Base-by-base conservation (phyloP, 176 grass and related monocot genomes). In the Calamus simplicifolius region DNA sequence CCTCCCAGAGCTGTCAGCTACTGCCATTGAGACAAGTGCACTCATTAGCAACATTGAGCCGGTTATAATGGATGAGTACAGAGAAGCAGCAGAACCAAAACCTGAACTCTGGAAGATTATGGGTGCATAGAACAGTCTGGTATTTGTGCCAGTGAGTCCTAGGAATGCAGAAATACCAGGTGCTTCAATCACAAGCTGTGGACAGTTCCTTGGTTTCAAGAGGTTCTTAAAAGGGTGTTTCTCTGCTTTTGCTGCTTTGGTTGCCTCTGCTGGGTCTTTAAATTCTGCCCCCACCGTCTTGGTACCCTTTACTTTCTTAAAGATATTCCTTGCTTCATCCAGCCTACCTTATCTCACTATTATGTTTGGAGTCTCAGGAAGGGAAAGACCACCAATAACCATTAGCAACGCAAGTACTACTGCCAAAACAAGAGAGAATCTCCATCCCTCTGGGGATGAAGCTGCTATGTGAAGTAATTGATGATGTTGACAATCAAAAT, bases 361-460 rank as follows among this genome's bases (percentile, higher is more conserved):
- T 54, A 80, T 87, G 1, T 71, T 87, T 5, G 89, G 83, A 0
- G 89, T 93, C 65, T 93, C 89, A 4, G 71, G 72, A 55, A 93
- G 80, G 7, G 52, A 19, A 43, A 43, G 35, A 0, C 83, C 83
- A 2, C 89, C 84, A 1, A 75, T 5, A 51, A 66, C 79, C 3
- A 86, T 71, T 10, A 64, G 26, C 0, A 25, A 17, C 1, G 82
- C 87, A 1, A 79, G 87, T 0, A 19, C 38, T 0, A 63, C 82
- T 0, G 87, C 87, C 27, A 77, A 62, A n/a, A 70, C 79, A 3
- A 85, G 82, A 6, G 82, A 77, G 19, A 73, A 55, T 10, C 82
- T 59, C 87, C 87, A 93, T 4, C 89, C 80, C 5, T 16, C 4
- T 0, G 89, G 80, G 59, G n/a, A n/a, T 93, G 89, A 0, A 73